Evolutionary conservation across 306 rosid genomes (phyloP).

Genomic region (Oemleria cerasiformis): DNA sequence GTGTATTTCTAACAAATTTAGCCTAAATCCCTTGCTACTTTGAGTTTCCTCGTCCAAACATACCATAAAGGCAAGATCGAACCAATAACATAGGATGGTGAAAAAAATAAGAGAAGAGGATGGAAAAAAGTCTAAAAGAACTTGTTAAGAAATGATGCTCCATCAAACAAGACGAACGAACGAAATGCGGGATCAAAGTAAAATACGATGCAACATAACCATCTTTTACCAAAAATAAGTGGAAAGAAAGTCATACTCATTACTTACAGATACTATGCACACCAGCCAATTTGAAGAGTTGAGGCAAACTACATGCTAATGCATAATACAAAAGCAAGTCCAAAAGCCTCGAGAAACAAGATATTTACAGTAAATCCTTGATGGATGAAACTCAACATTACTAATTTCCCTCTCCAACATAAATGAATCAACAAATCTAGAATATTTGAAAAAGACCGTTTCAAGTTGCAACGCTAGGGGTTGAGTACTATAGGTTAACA

Average conservation of each 20-base stretch:
- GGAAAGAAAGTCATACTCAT: background rate
- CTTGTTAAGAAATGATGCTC: background rate
- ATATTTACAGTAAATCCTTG: background rate
- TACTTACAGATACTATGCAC: background rate
- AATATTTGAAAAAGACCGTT: background rate
- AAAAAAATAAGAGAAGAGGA: background rate
- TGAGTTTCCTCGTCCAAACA: no score
- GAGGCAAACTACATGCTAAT: background rate
- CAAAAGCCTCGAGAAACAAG: background rate
- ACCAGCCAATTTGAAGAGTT: background rate
- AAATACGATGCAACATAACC: background rate
- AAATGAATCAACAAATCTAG: background rate
- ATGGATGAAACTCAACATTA: background rate
- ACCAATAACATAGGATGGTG: background rate
- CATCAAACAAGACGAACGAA: background rate
- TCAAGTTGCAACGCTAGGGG: background rate
- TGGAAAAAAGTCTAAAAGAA: no score
- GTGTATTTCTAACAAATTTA: no score
- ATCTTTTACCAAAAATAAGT: background rate
- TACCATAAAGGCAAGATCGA: no score
- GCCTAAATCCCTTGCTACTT: no score
- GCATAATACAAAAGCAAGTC: background rate
- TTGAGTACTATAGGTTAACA: background rate
- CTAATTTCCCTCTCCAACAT: background rate
- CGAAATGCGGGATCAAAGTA: background rate